These are phyloP conservation scores for Aspergillus bertholletiae DNA, from an alignment of 495 filamentous ascomycete species.

Conservation along the genomic window DNA sequence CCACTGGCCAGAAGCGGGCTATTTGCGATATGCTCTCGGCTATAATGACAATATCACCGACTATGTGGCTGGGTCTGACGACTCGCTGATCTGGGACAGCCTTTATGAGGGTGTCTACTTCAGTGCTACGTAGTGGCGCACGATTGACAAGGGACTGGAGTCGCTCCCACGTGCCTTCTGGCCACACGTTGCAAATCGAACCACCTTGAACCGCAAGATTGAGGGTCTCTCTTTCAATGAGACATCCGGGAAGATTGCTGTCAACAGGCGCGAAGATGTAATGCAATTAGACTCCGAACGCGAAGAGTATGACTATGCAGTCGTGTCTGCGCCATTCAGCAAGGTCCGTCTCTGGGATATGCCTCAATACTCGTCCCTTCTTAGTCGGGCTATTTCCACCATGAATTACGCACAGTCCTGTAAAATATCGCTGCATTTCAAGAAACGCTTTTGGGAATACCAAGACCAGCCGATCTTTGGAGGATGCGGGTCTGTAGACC, in stretches of 20 bases:
- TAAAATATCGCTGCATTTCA: conserved; percentile 63
- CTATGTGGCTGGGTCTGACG: conserved; percentile 28
- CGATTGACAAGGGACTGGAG: conserved; percentile 62
- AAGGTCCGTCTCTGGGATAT: conserved; percentile 52
- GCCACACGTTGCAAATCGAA: conserved; percentile 52
- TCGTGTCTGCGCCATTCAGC: conserved; percentile 61
- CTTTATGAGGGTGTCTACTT: conserved; percentile 56
- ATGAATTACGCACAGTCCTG: conserved; percentile 57
- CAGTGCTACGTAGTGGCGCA: conserved; percentile 53
- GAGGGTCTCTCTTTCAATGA: conserved; percentile 40
- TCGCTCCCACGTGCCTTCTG: conserved; percentile 59
- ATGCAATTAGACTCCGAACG: conserved; percentile 40
- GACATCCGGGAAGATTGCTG: conserved; percentile 37
- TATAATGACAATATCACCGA: conserved; percentile 54
- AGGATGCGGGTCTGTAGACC: conserved; percentile 55
- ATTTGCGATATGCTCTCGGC: conserved; percentile 55
- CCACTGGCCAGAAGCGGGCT: conserved; percentile 60
- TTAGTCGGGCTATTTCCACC: conserved; percentile 57
- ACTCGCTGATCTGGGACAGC: conserved; percentile 28
- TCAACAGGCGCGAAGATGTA: conserved; percentile 45
- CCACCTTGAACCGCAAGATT: conserved; percentile 51
- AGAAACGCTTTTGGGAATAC: conserved; percentile 67
- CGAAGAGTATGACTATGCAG: conserved; percentile 59
- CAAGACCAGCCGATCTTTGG: conserved; percentile 57
- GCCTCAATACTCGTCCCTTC: conserved; percentile 45